Evolutionary conservation across 768 basidiomycete species (phyloP), one percentile per base, ranked within the genome.

Genomic region (Kondoa subrosea): DNA sequence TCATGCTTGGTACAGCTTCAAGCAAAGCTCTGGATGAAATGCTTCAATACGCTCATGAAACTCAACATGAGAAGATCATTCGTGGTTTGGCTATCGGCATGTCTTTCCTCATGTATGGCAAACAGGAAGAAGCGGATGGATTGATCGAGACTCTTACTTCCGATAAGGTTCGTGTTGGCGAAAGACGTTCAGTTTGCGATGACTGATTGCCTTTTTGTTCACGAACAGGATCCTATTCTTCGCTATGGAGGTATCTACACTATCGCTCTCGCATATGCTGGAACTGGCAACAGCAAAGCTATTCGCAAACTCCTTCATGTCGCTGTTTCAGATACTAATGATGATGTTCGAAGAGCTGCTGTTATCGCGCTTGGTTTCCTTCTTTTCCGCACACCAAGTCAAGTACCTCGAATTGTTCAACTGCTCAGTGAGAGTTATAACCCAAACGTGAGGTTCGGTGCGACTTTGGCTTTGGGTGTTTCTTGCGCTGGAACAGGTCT

Each of bases 1-100:
- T 96, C 75, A 96, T 96, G 92, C 82, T 99, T 3, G 95, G 91
- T n/a, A 91, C 90, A 1, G 91, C 85, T 17, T 85, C 85, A 57
- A 80, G 81, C 31, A 85, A 84, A 40, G 84, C 85, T 66, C 84
- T 91, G 34, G 86, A 88, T 31, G 95, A 99, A 79, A 97, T 96
- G 93, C 80, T 96, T 67, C 83, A 86, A 65, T 99, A 99, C 75
- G 91, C 95, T 31, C 84, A 87, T 66, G 95, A 99, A 76, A 99
- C 95, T 1, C 91, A 95, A 74, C 95, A 97, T 76, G 95, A 99
- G 80, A 99, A 97, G 80, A 97, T 97, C 74, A 97, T 97, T 66
- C 86, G 95, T 58, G 91, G 91, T 71, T 82, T 99, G 66, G 89
- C 92, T 4, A 82, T 99, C 72, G 93, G 93, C 26, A 81, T 91